Evolutionary conservation across 345 rosid genomes (phyloP), one percentile per base, ranked within the genome.

Genomic region (Heritiera fomes): DNA sequence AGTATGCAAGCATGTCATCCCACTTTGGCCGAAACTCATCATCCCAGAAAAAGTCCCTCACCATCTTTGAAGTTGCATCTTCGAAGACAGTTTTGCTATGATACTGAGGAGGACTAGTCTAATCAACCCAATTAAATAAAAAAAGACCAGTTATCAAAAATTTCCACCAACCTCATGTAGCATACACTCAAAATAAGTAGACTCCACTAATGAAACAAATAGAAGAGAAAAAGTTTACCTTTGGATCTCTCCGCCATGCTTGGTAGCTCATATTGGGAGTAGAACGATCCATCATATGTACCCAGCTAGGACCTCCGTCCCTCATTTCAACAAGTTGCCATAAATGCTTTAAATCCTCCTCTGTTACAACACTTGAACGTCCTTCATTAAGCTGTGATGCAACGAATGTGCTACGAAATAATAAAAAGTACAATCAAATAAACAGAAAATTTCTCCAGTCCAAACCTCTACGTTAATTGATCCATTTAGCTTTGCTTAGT

Each of bases 41-140:
- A 32, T 92, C 98, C 98, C 97, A 91, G 73, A 90, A 94, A 75
- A 93, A 93, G 79, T 91, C 97, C 81, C 95, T 90, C 81, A 91
- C 83, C 67, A 81, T 60, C 85, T 87, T 91, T 10, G 98, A 87
- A 1, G 87, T 80, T 59, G 90, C 91, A 84, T 91, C 87, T 82
- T 94, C 97, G 71, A 91, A 89, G 40, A 93, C 84, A 0, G 95
- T 93, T 72, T 85, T 79, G 77, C 86, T 87, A 23, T 89, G 91
- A 76, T 90, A 93, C 61, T 90, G 89, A 34, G 97, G 90, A 75
- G 98, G 98, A 71, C 93, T 92, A 68, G 55, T 88, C 96, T 91
- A 80, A 50, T 62, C 76, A 47, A 43, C 47, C 32, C 75, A 73
- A 40, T 32, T 46, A 76, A 45, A 75, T 5, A 40, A 38, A 55